Conservation (phyloP, 2,329 filamentous ascomycete species). For the Teratosphaeria epicoccoides region DNA sequence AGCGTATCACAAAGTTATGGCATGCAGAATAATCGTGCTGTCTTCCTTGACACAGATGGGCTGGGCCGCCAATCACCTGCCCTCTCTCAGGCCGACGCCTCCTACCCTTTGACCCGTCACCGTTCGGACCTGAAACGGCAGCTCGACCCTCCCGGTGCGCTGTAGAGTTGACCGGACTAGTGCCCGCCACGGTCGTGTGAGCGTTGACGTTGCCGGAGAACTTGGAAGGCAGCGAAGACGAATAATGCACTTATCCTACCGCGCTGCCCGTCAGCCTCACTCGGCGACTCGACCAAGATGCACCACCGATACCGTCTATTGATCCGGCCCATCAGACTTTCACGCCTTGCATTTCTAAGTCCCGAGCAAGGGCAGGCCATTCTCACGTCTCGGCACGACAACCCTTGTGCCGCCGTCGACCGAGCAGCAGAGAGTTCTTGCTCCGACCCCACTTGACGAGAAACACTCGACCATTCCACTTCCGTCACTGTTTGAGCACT, state of each 20-base stretch:
- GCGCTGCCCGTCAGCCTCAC: background rate
- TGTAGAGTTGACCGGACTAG: background rate
- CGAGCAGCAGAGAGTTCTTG: background rate
- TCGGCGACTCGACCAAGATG: background rate
- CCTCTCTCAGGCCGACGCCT: background rate
- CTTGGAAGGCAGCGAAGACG: background rate
- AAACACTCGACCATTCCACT: constrained; percentile 5
- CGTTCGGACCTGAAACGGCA: background rate
- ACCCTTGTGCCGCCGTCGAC: constrained; percentile 6
- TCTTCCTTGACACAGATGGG: background rate
- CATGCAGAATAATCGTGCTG: background rate
- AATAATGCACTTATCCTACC: background rate
- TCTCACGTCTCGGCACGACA: constrained; percentile 10
- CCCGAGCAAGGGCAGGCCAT: constrained; percentile 12
- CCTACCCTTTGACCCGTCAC: background rate
- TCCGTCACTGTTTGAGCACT: constrained; percentile 11
- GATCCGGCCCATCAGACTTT: constrained; percentile 5
- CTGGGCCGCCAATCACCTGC: background rate
- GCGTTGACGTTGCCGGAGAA: background rate
- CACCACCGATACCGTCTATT: background rate
- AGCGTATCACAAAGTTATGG: background rate
- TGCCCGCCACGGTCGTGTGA: background rate
- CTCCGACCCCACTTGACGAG: constrained; percentile 4
- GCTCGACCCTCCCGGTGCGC: background rate
- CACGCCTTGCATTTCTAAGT: constrained; percentile 20